Evolutionary conservation across 768 basidiomycete species (phyloP).

Genomic region (Trametes cinnabarina): DNA sequence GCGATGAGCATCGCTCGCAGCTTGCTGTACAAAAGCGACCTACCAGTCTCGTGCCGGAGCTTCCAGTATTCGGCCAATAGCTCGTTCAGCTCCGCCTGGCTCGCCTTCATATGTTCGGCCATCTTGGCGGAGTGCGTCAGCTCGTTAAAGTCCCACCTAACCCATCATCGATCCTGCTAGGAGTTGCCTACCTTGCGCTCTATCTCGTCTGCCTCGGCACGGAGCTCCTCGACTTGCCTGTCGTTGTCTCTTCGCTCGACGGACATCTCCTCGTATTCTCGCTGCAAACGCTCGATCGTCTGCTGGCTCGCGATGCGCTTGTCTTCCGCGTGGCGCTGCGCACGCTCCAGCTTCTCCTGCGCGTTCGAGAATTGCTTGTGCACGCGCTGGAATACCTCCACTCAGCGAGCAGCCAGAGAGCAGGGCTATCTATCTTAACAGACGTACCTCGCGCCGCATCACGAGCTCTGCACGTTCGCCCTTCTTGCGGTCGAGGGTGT

Average conservation of each 20-base stretch:
- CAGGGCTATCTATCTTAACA: neutral
- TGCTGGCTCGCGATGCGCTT: slow-evolving; percentile 70
- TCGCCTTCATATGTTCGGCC: slow-evolving; percentile 69
- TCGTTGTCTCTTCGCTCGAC: slow-evolving; percentile 76
- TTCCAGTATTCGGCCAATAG: slow-evolving; percentile 83
- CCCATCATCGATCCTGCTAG: too few species aligned
- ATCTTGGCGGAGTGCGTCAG: slow-evolving; percentile 45
- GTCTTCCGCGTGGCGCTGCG: slow-evolving; percentile 77
- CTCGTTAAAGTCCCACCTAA: too few species aligned
- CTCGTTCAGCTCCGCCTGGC: slow-evolving; percentile 77
- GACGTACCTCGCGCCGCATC: slow-evolving; percentile 62
- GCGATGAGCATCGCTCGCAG: neutral
- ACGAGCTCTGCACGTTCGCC: slow-evolving; percentile 72
- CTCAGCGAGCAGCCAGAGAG: neutral
- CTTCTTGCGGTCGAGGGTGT: slow-evolving; percentile 66
- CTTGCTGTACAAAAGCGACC: neutral
- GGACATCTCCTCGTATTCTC: slow-evolving; percentile 78
- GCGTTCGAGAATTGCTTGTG: slow-evolving; percentile 79
- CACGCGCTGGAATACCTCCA: slow-evolving; percentile 60
- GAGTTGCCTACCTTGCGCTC: slow-evolving; percentile 54
- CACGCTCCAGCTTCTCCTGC: slow-evolving; percentile 75
- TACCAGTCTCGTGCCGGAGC: slow-evolving; percentile 74
- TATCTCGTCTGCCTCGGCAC: slow-evolving; percentile 64
- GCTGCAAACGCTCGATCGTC: slow-evolving; percentile 72
- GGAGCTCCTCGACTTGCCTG: slow-evolving; percentile 73